Base-by-base conservation (phyloP, 2,329 filamentous ascomycete genomes). In the Fusarium sterilihyphosum region DNA sequence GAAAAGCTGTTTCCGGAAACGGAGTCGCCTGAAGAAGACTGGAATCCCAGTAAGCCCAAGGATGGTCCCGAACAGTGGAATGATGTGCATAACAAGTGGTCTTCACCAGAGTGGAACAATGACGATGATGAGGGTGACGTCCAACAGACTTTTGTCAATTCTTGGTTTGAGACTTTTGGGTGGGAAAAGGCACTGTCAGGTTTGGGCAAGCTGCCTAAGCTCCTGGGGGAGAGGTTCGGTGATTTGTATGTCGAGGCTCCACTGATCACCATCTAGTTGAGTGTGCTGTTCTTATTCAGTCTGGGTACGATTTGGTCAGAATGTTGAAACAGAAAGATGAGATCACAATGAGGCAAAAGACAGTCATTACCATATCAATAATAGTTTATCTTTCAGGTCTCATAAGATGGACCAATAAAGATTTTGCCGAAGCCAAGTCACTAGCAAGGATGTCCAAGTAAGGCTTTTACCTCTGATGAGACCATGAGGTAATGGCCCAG, bases 11-110 rank as follows among this genome's bases (percentile, higher is more conserved):
- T 43, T 11, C 22, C 38, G 1, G 20, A 24, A 3, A 29, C 20
- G 4, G 22, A 18, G 12, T 31, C 3, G 2, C 12, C 20, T 2
- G 11, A n/a, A 3, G 26, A 37, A 6, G 5, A 2, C 5, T 31
- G 26, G 26, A 22, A 20, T 2, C 22, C 38, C 16, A n/a, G 22
- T 2, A 29, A 57, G 6, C 22, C 26, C 5, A 31, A 41, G 16
- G 26, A n/a, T 22, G 6, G 17, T 11, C 5, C 22, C 8, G 12
- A 31, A 1, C 29, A 43, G 37, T 44, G 37, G 22, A 3, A 44
- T 11, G 22, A 43, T n/a, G 53, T 44, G 2, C 29, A 57, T 5
- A 12, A 24, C 2, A 57, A 24, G 3, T 44, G 22, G 29, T 14
- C 20, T 6, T 24, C 16, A 9, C 29, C 38, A 24, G 38, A 57